These are phyloP conservation scores for Penicillium sp. DNA, from an alignment of 2,329 filamentous ascomycete species.

Conservation along the genomic window DNA sequence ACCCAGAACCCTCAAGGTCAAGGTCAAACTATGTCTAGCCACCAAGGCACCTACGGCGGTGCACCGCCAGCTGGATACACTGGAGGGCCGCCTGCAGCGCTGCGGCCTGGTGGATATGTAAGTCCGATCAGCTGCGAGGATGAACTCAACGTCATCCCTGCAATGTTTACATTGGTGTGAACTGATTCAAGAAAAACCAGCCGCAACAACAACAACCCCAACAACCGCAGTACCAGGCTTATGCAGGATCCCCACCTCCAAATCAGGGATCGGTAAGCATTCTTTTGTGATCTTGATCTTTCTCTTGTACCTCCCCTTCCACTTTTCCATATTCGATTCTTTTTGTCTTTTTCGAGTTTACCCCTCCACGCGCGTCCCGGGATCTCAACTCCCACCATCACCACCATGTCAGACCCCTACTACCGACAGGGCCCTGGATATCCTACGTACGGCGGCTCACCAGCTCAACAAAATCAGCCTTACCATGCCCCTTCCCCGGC, in stretches of 20 bases:
- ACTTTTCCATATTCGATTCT: constrained; percentile 1
- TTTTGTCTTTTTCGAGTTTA: constrained; percentile 4
- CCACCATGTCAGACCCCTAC: constrained; percentile 39
- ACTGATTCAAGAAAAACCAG: not conserved
- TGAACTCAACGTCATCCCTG: constrained; percentile 24
- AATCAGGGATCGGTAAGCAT: constrained; percentile 39
- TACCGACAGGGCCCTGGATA: constrained; percentile 31
- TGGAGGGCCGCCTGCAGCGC: constrained; percentile 33
- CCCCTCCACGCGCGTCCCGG: not conserved
- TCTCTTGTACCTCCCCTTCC: not conserved
- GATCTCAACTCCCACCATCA: constrained; percentile 4
- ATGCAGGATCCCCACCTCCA: constrained; percentile 44
- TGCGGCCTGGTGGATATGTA: constrained; percentile 51
- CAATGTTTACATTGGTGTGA: not conserved
- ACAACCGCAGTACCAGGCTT: constrained; percentile 57
- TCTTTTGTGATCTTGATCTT: constrained; percentile 14
- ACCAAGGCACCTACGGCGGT: constrained; percentile 32
- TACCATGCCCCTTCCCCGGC: constrained; percentile 34
- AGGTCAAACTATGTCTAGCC: constrained; percentile 18
- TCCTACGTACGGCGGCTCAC: constrained; percentile 33
- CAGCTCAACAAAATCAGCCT: constrained; percentile 36
- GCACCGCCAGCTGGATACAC: constrained; percentile 40
- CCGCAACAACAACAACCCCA: constrained; percentile 16
- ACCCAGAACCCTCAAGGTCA: constrained; percentile 1
- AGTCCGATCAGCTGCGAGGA: constrained; percentile 37